These are phyloP conservation scores for Solanum tarijense DNA, from an alignment of 257 asterid genomes.

Conservation along the genomic window DNA sequence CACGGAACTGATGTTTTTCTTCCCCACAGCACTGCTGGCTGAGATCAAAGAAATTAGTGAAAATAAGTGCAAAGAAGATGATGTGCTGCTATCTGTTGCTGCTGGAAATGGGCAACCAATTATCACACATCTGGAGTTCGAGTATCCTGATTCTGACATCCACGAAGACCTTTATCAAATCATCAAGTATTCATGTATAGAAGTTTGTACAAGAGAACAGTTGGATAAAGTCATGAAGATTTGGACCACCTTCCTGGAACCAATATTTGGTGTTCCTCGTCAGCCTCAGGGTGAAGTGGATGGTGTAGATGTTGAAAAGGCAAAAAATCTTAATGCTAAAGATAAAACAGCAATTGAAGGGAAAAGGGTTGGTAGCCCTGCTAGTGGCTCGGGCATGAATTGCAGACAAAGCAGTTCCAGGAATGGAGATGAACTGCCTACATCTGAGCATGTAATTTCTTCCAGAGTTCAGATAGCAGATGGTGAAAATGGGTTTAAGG, in stretches of 20 bases:
- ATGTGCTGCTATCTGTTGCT: constrained; percentile 41
- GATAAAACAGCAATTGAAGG: constrained; percentile 13
- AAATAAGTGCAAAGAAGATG: constrained; percentile 50
- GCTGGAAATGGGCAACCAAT: constrained; percentile 56
- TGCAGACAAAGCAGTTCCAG: constrained; percentile 17
- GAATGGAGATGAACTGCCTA: constrained; percentile 20
- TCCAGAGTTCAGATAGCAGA: constrained; percentile 15
- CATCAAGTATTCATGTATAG: constrained; percentile 64
- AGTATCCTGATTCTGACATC: constrained; percentile 65
- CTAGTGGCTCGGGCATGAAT: constrained; percentile 21
- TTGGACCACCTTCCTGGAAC: constrained; percentile 78
- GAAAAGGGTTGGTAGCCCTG: constrained; percentile 26
- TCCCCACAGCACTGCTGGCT: constrained; percentile 53
- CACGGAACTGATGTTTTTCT: constrained; percentile 8
- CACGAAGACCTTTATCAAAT: constrained; percentile 77
- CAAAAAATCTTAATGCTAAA: constrained; percentile 14
- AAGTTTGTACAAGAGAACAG: constrained; percentile 76
- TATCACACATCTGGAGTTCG: constrained; percentile 54
- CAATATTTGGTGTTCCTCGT: constrained; percentile 53
- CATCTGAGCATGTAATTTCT: constrained; percentile 26
- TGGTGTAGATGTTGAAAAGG: constrained; percentile 20
- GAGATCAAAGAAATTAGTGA: constrained; percentile 67
- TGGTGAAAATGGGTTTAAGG: constrained; percentile 22
- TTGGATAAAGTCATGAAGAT: constrained; percentile 59
- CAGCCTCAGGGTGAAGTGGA: constrained; percentile 30